phyloP scores from a whole-genome alignment of 1,284 basidiomycete genomes.

The Neolentinus lepideus region DNA sequence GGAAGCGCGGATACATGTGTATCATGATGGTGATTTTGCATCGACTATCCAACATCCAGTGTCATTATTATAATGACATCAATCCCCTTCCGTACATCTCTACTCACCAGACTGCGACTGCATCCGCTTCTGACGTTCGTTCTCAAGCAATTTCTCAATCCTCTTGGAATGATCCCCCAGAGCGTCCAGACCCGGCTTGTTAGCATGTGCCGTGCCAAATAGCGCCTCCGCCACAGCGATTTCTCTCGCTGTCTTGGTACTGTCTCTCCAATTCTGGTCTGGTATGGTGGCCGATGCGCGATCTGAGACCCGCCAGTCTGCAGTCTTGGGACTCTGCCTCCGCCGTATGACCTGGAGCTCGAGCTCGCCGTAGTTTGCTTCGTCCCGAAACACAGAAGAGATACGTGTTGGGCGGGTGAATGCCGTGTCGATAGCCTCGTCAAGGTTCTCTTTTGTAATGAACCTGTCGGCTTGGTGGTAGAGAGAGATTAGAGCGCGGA shows the following conservation, averaged over 20 bases:
- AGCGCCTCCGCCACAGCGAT: conserved; percentile 45
- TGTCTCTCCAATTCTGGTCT: conserved; percentile 24
- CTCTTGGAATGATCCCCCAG: conserved; percentile 40
- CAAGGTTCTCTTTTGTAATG: conserved; percentile 63
- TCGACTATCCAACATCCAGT: no score
- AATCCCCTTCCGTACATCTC: no score
- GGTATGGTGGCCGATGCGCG: neutral
- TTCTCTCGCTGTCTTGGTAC: conserved; percentile 28
- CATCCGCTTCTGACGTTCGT: conserved; percentile 15
- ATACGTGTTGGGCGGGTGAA: conserved; percentile 25
- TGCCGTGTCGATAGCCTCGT: conserved; percentile 52
- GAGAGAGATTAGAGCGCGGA: conserved; percentile 63
- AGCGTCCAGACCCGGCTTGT: conserved; percentile 46
- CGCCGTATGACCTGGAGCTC: neutral
- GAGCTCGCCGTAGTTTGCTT: neutral
- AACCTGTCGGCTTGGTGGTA: conserved; percentile 65
- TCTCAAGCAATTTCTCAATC: conserved; percentile 20
- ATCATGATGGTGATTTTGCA: no score
- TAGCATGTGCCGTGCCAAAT: conserved; percentile 42
- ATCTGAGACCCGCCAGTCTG: neutral
- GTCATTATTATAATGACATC: no score
- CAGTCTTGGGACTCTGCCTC: neutral
- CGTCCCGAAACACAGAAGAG: neutral
- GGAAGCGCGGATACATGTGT: no score
- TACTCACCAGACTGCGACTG: neutral